Evolutionary conservation across 2,329 filamentous ascomycete genomes (phyloP).

Genomic region (Ascochyta fabae): DNA sequence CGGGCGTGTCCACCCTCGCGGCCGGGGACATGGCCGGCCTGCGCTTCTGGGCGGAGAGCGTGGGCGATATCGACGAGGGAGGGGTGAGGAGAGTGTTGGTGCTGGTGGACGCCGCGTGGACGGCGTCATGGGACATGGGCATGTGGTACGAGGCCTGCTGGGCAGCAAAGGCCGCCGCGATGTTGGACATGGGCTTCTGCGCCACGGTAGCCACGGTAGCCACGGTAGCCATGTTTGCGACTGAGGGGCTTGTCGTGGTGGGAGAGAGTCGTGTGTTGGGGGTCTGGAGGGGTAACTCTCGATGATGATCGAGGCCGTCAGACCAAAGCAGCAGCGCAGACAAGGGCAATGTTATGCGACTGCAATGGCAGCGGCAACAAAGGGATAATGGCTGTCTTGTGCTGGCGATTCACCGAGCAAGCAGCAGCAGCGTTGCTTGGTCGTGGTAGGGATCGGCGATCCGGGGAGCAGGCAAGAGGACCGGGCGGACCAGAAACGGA

Average conservation of each 20-base stretch:
- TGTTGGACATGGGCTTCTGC: constrained; percentile 49
- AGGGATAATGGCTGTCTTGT: constrained; percentile 25
- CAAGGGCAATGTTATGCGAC: constrained; percentile 26
- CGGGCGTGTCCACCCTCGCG: constrained; percentile 55
- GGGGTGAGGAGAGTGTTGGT: constrained; percentile 76
- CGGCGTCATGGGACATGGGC: constrained; percentile 40
- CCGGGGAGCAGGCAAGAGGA: constrained; percentile 16
- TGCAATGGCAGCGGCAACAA: constrained; percentile 19
- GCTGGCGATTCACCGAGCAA: constrained; percentile 29
- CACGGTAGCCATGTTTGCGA: constrained; percentile 45
- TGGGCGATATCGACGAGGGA: constrained; percentile 93
- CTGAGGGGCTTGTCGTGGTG: neutral
- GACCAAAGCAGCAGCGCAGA: constrained; percentile 23
- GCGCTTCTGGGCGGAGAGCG: constrained; percentile 79
- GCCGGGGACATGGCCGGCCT: constrained; percentile 58
- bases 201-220: constrained; percentile 46
- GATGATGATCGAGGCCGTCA: constrained; percentile 40
- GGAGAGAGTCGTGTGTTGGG: constrained; percentile 13
- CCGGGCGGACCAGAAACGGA: constrained; percentile 10
- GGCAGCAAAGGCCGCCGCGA: constrained; percentile 49
- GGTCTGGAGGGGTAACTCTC: too few species aligned
- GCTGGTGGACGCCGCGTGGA: constrained; percentile 30
- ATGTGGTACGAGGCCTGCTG: constrained; percentile 35
- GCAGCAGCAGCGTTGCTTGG: constrained; percentile 35
- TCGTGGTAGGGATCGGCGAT: constrained; percentile 36